Percentiles rank a stretch among this genome's conserved stretches.
These are phyloP conservation scores for Colletotrichum horii DNA, from an alignment of 2,329 filamentous ascomycete species.

Conservation along the genomic window DNA sequence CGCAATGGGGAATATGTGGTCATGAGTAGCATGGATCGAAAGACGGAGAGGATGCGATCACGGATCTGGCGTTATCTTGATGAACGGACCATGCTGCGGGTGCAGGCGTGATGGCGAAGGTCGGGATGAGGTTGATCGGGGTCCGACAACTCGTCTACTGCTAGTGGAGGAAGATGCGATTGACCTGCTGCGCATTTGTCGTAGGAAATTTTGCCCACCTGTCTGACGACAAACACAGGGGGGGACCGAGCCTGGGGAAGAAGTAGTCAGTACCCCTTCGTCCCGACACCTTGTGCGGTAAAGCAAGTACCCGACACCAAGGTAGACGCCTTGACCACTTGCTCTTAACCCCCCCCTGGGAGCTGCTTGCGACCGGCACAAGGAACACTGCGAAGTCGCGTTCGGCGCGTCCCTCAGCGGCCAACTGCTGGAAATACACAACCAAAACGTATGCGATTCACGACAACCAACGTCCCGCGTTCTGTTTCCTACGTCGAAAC, in stretches of 20 bases:
- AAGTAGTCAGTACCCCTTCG: conserved; percentile 29
- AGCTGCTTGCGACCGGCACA: not conserved
- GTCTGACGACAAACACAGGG: conserved; percentile 24
- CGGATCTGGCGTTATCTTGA: conserved; percentile 43
- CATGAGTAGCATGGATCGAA: conserved; percentile 49
- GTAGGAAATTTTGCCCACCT: conserved; percentile 39
- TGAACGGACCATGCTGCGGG: conserved; percentile 48
- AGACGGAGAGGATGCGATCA: conserved; percentile 46
- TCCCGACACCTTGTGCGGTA: not conserved
- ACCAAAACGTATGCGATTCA: not conserved
- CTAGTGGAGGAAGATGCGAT: conserved; percentile 19
- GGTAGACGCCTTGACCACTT: not conserved
- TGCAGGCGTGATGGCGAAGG: conserved; percentile 43
- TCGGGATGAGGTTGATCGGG: conserved; percentile 24
- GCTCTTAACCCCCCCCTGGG: not conserved
- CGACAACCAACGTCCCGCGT: not conserved
- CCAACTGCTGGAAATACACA: not conserved
- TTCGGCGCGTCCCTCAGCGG: conserved; percentile 17
- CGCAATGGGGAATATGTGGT: conserved; percentile 45
- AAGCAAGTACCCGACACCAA: not conserved
- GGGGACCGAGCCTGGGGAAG: conserved; percentile 18
- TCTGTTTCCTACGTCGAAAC: not conserved
- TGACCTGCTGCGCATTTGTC: conserved; percentile 23
- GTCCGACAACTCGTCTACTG: conserved; percentile 18
- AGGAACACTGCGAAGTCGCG: conserved; percentile 19